These are phyloP conservation scores for Aegilops umbellulata DNA, from an alignment of 176 grass and related monocot genomes.

Conservation along the genomic window DNA sequence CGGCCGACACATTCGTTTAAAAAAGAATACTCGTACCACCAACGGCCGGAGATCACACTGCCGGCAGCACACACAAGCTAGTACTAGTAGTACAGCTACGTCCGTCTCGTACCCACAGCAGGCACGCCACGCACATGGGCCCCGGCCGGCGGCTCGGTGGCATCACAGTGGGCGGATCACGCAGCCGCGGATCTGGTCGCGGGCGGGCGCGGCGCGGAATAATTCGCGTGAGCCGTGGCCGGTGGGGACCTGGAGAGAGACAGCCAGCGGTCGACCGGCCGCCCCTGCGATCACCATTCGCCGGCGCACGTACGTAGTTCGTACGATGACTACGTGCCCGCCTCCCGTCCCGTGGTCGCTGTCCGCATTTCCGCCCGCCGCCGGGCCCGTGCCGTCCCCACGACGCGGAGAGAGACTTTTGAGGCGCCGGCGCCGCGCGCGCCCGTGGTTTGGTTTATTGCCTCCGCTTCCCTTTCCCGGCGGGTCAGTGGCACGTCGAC, in stretches of 20 bases:
- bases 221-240: slow-evolving; percentile 21
- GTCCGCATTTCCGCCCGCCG: no score
- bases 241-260: not conserved
- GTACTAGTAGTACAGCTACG: not conserved
- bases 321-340: no score
- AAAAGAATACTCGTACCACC: not conserved
- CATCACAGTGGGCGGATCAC: slow-evolving; percentile 35
- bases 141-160: not conserved
- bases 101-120: no score
- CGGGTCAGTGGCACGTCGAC: not conserved
- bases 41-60: not conserved
- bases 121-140: not conserved
- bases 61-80: not conserved
- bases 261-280: not conserved
- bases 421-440: no score
- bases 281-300: no score
- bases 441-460: no score
- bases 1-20: no score
- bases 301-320: no score
- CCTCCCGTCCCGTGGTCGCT: no score
- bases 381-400: no score
- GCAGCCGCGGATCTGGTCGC: slow-evolving; percentile 16
- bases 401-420: no score
- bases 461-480: not conserved
- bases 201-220: slow-evolving; percentile 26